Conservation (phyloP, 1,284 basidiomycete species). For the Malassezia globosa region DNA sequence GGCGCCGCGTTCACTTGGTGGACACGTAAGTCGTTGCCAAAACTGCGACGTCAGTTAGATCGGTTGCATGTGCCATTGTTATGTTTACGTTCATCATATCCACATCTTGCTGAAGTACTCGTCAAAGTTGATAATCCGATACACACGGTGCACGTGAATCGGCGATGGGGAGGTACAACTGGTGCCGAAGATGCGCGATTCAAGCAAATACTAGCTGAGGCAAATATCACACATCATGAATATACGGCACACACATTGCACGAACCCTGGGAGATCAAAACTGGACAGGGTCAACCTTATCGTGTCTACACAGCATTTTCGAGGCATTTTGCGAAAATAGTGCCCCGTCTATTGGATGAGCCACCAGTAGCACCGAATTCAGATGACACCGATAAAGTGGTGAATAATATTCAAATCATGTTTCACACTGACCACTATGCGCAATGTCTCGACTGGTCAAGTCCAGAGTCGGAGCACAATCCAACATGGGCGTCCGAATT, state of each 20-base stretch:
- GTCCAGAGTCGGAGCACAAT: background rate
- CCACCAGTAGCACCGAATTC: background rate
- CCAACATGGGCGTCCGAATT: conserved; percentile 5
- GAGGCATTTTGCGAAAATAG: background rate
- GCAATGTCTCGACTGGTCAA: conserved; percentile 3
- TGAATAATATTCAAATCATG: background rate
- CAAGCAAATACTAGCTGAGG: background rate
- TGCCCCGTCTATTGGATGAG: conserved; percentile 8
- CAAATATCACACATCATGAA: background rate
- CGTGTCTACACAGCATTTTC: conserved; percentile 13
- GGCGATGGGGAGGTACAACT: conserved; percentile 14
- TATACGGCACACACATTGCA: conserved; percentile 10
- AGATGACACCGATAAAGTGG: background rate
- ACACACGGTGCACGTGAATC: conserved; percentile 1
- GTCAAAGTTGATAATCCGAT: background rate
- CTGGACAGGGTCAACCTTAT: conserved; percentile 7
- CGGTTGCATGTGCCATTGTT: conserved; percentile 5
- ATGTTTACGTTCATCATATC: conserved; percentile 7
- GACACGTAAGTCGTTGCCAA: conserved; percentile 10
- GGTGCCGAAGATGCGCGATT: conserved; percentile 1
- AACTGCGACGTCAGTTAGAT: conserved; percentile 3
- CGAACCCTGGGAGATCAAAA: conserved; percentile 13
- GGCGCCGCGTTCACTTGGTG: conserved; percentile 13
- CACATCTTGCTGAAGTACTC: background rate
- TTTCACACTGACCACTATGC: background rate